Evolutionary conservation across 2,329 filamentous ascomycete genomes (phyloP).

Genomic region (Hypoxylon sp.): DNA sequence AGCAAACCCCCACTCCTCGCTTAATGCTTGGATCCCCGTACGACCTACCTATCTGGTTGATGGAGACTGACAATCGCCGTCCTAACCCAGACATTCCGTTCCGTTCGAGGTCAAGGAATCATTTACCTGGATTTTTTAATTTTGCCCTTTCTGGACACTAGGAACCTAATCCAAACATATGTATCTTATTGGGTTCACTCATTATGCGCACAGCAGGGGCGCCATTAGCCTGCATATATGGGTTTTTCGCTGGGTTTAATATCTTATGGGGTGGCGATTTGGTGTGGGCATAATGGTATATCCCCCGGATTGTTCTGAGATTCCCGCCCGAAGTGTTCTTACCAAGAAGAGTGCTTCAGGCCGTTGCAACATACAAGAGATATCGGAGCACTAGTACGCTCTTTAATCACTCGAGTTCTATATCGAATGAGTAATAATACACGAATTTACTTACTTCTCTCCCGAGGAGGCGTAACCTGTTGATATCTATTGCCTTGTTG

Average conservation of each 20-base stretch:
- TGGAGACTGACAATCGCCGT: slow-evolving; percentile 46
- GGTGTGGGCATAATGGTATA: slow-evolving; percentile 35
- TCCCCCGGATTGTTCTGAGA: slow-evolving; percentile 23
- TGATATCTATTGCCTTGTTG: slow-evolving; percentile 7
- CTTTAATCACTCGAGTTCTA: slow-evolving; percentile 27
- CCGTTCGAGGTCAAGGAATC: slow-evolving; percentile 74
- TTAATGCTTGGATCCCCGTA: slow-evolving; percentile 26
- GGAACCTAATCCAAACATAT: slow-evolving; percentile 6
- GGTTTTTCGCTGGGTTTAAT: slow-evolving; percentile 20
- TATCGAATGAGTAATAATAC: slow-evolving; percentile 27
- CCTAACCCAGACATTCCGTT: slow-evolving; percentile 59
- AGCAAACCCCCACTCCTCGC: slow-evolving; percentile 50
- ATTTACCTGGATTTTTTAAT: slow-evolving; percentile 75
- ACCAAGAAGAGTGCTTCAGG: slow-evolving; percentile 4
- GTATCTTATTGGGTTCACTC: slow-evolving; percentile 29
- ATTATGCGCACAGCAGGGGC: slow-evolving; percentile 25
- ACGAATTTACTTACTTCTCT: slow-evolving; percentile 34
- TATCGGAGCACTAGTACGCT: slow-evolving; percentile 39
- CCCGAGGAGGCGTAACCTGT: slow-evolving; percentile 1
- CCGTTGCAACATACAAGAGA: slow-evolving; percentile 30
- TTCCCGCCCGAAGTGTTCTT: slow-evolving; percentile 26
- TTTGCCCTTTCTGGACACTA: slow-evolving; percentile 3
- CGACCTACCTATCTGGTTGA: slow-evolving; percentile 22
- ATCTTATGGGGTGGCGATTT: slow-evolving; percentile 27
- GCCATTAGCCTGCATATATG: slow-evolving; percentile 22